phyloP scores from a whole-genome alignment of 208 protist genomes.

The Trypanosoma caninum region DNA sequence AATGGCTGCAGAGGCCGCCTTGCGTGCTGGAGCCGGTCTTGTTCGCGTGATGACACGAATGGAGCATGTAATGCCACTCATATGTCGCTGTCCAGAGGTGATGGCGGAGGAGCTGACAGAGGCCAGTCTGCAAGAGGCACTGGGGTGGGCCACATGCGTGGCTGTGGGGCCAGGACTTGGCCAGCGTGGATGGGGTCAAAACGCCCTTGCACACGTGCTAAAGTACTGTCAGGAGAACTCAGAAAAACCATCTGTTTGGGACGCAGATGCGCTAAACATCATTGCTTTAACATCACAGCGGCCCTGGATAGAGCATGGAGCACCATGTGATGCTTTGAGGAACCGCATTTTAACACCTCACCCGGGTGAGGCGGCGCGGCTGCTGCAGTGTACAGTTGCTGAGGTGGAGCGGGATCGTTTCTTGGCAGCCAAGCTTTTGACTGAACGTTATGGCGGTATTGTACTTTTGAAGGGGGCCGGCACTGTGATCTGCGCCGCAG shows the following conservation, averaged over 20 bases:
- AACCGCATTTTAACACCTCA: slow-evolving; percentile 76
- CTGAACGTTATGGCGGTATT: slow-evolving; percentile 41
- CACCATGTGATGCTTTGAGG: too few species aligned
- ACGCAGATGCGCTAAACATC: slow-evolving; percentile 74
- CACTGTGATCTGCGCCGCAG: slow-evolving; percentile 42
- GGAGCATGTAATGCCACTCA: slow-evolving; percentile 52
- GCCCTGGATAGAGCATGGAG: too few species aligned
- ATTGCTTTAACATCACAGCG: too few species aligned
- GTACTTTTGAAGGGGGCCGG: slow-evolving; percentile 80
- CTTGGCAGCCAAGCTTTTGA: slow-evolving; percentile 36
- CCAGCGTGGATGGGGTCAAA: slow-evolving; percentile 29
- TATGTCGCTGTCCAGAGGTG: slow-evolving; percentile 75
- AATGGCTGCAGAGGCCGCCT: slow-evolving; percentile 71
- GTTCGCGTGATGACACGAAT: slow-evolving; percentile 55
- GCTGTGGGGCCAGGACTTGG: slow-evolving; percentile 74
- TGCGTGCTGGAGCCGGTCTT: slow-evolving; percentile 58
- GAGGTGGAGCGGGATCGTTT: slow-evolving; percentile 76
- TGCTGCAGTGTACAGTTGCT: slow-evolving; percentile 47
- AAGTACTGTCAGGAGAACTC: slow-evolving; percentile 28
- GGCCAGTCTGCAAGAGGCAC: slow-evolving; percentile 18
- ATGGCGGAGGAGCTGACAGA: slow-evolving; percentile 38
- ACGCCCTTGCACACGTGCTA: slow-evolving; percentile 25
- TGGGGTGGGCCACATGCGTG: slow-evolving; percentile 50
- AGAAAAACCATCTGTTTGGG: slow-evolving; percentile 54
- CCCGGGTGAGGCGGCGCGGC: slow-evolving; percentile 64